phyloP scores from a whole-genome alignment of 345 rosid species.

The Gynandropsis gynandra region DNA sequence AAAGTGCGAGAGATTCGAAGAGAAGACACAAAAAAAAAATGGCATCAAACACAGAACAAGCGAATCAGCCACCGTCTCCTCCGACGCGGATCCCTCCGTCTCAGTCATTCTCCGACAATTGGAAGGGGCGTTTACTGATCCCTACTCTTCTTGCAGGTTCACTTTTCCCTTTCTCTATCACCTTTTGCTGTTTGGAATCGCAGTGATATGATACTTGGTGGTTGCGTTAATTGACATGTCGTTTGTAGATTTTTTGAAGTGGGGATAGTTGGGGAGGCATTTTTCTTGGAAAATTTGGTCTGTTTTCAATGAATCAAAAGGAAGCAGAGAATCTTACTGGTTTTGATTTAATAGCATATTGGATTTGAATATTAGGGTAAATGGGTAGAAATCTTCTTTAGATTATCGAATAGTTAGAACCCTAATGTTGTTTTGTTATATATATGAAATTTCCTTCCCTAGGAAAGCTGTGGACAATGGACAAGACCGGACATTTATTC shows the following conservation, averaged over 20 bases:
- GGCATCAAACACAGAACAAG: constrained; percentile 26
- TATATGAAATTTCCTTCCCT: neutral
- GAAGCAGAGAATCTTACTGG: too few relatives aligned
- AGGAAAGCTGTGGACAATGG: neutral
- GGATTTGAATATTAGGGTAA: too few relatives aligned
- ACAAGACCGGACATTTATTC: neutral
- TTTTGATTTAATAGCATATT: too few relatives aligned
- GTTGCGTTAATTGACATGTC: neutral
- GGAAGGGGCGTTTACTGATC: constrained; percentile 51
- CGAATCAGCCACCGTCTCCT: constrained; percentile 14
- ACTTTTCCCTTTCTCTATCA: neutral
- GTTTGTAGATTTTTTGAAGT: too few relatives aligned
- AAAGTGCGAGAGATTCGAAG: neutral
- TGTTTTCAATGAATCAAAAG: too few relatives aligned
- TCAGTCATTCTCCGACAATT: constrained; percentile 34
- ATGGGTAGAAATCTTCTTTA: too few relatives aligned
- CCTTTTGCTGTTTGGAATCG: neutral
- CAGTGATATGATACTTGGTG: neutral
- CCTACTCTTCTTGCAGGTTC: constrained; percentile 65
- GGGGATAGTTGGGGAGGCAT: too few relatives aligned
- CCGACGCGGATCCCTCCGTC: constrained; percentile 26
- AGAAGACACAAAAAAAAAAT: constrained; percentile 20
- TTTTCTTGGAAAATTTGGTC: too few relatives aligned
- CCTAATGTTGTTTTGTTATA: neutral
- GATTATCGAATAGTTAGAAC: too few relatives aligned